Percentiles rank a stretch among this genome's conserved stretches.
phyloP scores from a whole-genome alignment of 345 rosid species.

The Eutrema yunnanense region DNA sequence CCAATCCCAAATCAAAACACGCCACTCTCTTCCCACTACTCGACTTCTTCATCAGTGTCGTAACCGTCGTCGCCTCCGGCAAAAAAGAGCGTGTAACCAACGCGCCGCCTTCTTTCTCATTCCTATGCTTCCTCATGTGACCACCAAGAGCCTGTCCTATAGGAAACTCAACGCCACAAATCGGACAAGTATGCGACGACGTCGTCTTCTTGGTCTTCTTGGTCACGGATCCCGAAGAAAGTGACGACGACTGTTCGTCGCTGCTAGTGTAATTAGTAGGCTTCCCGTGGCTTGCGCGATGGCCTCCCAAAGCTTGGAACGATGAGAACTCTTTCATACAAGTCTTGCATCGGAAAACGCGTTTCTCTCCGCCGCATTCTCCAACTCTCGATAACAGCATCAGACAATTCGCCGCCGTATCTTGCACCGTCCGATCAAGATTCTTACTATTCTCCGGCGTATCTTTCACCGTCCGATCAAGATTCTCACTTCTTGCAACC shows the following conservation, averaged over 20 bases:
- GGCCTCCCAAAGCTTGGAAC: slow-evolving; percentile 91
- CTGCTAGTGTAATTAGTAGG: slow-evolving; percentile 27
- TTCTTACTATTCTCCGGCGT: slow-evolving; percentile 22
- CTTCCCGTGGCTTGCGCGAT: slow-evolving; percentile 70
- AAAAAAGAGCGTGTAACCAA: slow-evolving; percentile 31
- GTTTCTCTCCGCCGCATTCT: slow-evolving; percentile 3
- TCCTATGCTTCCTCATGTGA: slow-evolving; percentile 71
- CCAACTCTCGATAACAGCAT: slow-evolving; percentile 61
- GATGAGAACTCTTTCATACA: slow-evolving; percentile 64
- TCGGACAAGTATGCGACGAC: slow-evolving; percentile 54
- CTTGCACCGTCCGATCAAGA: neutral
- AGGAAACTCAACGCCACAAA: slow-evolving; percentile 58
- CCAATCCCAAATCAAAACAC: slow-evolving; percentile 11
- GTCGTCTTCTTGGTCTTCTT: slow-evolving; percentile 33
- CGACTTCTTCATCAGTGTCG: slow-evolving; percentile 50
- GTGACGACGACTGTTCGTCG: slow-evolving; percentile 12
- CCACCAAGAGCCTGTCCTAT: slow-evolving; percentile 90
- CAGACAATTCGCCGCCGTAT: slow-evolving; percentile 39
- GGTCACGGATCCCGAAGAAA: neutral
- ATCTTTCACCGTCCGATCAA: neutral
- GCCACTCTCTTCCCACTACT: slow-evolving; percentile 17
- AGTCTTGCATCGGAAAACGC: slow-evolving; percentile 55
- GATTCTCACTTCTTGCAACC: slow-evolving; percentile 39
- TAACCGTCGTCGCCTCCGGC: slow-evolving; percentile 10
- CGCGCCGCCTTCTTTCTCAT: neutral